Evolutionary conservation across 2,329 filamentous ascomycete species (phyloP), one percentile per base, ranked within the genome.

Genomic region (Trichoderma aggressivum): DNA sequence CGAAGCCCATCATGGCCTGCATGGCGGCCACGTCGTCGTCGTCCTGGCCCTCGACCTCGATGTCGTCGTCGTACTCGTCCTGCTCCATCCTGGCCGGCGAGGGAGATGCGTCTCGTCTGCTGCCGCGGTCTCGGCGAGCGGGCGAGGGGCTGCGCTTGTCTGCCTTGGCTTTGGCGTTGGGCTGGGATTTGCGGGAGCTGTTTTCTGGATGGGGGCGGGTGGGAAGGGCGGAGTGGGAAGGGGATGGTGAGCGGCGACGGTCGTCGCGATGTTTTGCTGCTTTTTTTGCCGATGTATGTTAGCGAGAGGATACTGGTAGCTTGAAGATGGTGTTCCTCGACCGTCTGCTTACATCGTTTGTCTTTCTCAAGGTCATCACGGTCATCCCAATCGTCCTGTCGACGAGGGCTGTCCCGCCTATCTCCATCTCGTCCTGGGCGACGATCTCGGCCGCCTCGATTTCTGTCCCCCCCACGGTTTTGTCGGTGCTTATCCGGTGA

Each of bases 1-100:
- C 90, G 78, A 99, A 98, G 2, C 96, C 96, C 92, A 99, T 94
- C 84, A 94, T 89, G 63, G 91, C 90, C 76, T 90, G 86, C 91
- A 98, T 95, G 72, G 88, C 88, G 70, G 87, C 88, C 78, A 92
- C 85, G 65, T 90, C 89, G 73, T 91, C 90, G 73, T 94, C 92
- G 70, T 86, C 86, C 18, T 86, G 84, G 39, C 75, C 78, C 60
- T 80, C 75, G 14, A 75, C 75, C 7, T 78, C 81, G 5, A 76
- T 79, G 70, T 79, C 79, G 14, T 81, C 79, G 26, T 80, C 78
- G 10, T 78, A 77, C 8, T 72, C 74, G 56, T 74, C 76, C 63
- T 70, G 72, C 61, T 74, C 76, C 36, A 61, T 28, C 61, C 70
- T 55, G 67, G 62, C 18, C 24, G 58, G 36, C 72, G 67, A 63